Evolutionary conservation across 176 grass and related monocot genomes (phyloP), one percentile per base, ranked within the genome.

Genomic region (Hordeum marinum): DNA sequence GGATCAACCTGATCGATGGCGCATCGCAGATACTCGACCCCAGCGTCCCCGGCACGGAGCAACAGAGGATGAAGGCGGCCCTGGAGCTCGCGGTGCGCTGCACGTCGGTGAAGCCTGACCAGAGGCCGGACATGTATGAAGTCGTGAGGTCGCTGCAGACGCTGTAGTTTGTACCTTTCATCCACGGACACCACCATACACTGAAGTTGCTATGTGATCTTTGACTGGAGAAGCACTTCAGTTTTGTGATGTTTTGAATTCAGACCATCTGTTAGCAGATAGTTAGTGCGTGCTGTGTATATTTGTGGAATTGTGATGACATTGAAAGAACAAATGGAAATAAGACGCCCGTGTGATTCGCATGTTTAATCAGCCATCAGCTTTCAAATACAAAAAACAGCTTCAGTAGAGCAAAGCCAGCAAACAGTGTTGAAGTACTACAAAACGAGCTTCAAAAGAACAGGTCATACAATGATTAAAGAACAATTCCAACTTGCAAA

Each of bases 71-170:
- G 89, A 81, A 79, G 70, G 75, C 39, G 5, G 80, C 87, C 13
- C 85, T 97, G 11, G 91, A 90, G 66, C 82, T 97, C 39, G 91
- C 94, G 0, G 70, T 90, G 57, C 81, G 75, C 45, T 94, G 94
- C 89, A 94, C 94, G 7, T 87, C 91, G 0, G 87, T 97, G 57
- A 86, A 90, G 89, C 91, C 89, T 12, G 85, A 94, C 65, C 89
- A 88, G 80, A 80, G 94, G 63, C 94, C 91, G 11, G 75, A 71
- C 68, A 92, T 97, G 85, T 54, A 84, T 68, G 89, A 94, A 48
- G 85, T 92, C 18, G 75, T 86, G 43, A 76, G 76, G 34, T 83
- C 73, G 9, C 73, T 94, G 75, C 85, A 92, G 64, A 68, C 48
- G 0, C 67, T 90, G 10, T 59, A 81, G 45, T 76, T 31, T 13